Evolutionary conservation across 768 basidiomycete genomes (phyloP), one percentile per base, ranked within the genome.

Genomic region (Calocybe indica): DNA sequence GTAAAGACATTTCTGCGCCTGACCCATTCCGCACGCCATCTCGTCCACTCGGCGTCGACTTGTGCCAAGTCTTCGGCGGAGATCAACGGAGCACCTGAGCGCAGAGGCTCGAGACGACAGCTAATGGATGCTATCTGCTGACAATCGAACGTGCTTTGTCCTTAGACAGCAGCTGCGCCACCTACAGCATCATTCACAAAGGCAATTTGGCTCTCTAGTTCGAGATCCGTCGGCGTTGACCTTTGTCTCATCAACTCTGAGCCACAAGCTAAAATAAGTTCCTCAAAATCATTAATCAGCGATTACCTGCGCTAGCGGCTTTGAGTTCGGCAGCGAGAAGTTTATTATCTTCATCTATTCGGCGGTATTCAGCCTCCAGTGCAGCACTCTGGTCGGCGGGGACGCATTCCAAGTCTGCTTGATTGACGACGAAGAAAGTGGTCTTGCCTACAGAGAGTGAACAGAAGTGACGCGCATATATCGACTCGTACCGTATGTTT

Each of bases 381-480:
- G 66, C 64, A 9, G 76, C 66, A 28, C 91, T 67, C 47, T 82
- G 77, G 40, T 81, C 80, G 0, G 77, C 62, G 5, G 83, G 77
- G 46, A 91, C 72, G 15, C 80, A 72, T 29, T 83, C 78, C 45
- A 90, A 72, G 28, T 80, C 81, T 12, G 75, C 75, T 66, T 95
- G 87, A 52, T 92, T 92, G 33, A 80, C 80, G 9, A 93, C 90
- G 58, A 91, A 96, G 62, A 94, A 86, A 0, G 83, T 83, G 2
- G 82, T 85, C 64, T 96, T 92, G 7, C 88, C 89, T 92, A 57
- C 28, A 45, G 13, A 40, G 30, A 49, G 46, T 51, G 43, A 36
- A 49, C 52, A 50, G 47, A 40, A 47, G 49, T 39, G 15, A 40
- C 31, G 51, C 51, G 53, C 47, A 59, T 44, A 52, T 45, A 37